Percentiles rank a stretch among this genome's conserved stretches.
Conservation (phyloP, 2,329 filamentous ascomycete species). For the Calonectria multiphialidica region DNA sequence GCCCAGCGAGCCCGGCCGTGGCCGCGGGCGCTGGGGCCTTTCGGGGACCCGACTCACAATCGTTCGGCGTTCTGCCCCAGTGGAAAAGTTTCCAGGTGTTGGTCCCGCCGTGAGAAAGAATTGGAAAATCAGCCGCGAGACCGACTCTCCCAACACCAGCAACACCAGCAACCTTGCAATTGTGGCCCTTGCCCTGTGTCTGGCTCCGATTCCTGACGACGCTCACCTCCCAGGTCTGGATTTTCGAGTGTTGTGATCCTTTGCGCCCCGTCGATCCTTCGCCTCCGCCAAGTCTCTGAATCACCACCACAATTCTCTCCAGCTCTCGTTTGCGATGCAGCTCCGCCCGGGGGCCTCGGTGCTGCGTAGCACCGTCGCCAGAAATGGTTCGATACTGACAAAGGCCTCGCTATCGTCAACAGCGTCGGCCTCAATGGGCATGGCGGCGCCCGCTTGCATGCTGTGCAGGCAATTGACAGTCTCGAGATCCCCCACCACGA, state of each 20-base stretch:
- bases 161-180: slow-evolving; percentile 15
- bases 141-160: slow-evolving; percentile 4
- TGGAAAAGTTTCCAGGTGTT: slow-evolving; percentile 45
- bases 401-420: slow-evolving; percentile 27
- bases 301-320: slow-evolving; percentile 20
- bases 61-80: slow-evolving; percentile 18
- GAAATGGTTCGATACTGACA: slow-evolving; percentile 40
- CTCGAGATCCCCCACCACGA: slow-evolving; percentile 50
- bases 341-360: slow-evolving; percentile 65
- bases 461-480: slow-evolving; percentile 47
- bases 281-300: slow-evolving; percentile 10
- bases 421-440: slow-evolving; percentile 13
- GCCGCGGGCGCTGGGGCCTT: background rate
- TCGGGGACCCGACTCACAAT: background rate
- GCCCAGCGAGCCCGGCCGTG: background rate
- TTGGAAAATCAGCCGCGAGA: slow-evolving; percentile 31
- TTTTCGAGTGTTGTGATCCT: slow-evolving; percentile 17
- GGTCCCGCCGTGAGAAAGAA: slow-evolving; percentile 35
- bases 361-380: slow-evolving; percentile 56
- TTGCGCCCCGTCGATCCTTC: background rate
- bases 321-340: slow-evolving; percentile 57
- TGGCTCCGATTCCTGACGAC: background rate
- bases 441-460: slow-evolving; percentile 43
- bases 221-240: background rate
- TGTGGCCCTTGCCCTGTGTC: background rate